Evolutionary conservation across 2,329 filamentous ascomycete species (phyloP).

Genomic region (Epicoccum nigrum): DNA sequence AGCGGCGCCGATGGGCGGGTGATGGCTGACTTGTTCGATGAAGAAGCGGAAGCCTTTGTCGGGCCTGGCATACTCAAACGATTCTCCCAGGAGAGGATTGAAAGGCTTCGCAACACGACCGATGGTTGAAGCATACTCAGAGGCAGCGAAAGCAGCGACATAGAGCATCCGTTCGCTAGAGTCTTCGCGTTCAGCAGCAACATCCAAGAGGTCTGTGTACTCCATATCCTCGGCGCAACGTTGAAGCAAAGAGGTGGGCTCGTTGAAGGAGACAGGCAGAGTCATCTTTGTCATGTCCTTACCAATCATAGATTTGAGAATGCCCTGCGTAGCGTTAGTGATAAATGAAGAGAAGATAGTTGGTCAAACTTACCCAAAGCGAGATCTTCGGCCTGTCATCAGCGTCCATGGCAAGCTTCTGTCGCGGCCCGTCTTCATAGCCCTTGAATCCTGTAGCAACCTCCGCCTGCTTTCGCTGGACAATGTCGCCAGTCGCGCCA

Average conservation of each 20-base stretch:
- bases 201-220: conserved; percentile 89
- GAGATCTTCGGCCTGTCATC: conserved; percentile 94
- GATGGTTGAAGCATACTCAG: conserved; percentile 95
- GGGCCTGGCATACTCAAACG: conserved; percentile 92
- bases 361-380: conserved; percentile 73
- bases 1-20: conserved; percentile 91
- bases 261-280: conserved; percentile 96
- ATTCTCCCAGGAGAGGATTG: conserved; percentile 94
- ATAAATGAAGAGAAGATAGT: neutral
- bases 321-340: conserved; percentile 66
- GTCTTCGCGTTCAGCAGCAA: conserved; percentile 82
- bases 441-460: conserved; percentile 82
- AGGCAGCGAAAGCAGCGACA: conserved; percentile 92
- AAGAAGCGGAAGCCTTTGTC: conserved; percentile 99
- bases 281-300: conserved; percentile 99
- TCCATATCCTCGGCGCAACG: conserved; percentile 98
- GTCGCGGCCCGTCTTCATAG: conserved; percentile 87
- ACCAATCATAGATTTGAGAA: conserved; percentile 98
- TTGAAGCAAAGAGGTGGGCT: conserved; percentile 93
- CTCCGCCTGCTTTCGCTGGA: conserved; percentile 61
- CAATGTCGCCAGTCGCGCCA: conserved; percentile 52
- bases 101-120: conserved; percentile 97
- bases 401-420: conserved; percentile 82
- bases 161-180: conserved; percentile 93
- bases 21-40: conserved; percentile 97